Evolutionary conservation across 2,329 filamentous ascomycete genomes (phyloP), one percentile per base, ranked within the genome.

Genomic region (Hymenoscyphus linearis): DNA sequence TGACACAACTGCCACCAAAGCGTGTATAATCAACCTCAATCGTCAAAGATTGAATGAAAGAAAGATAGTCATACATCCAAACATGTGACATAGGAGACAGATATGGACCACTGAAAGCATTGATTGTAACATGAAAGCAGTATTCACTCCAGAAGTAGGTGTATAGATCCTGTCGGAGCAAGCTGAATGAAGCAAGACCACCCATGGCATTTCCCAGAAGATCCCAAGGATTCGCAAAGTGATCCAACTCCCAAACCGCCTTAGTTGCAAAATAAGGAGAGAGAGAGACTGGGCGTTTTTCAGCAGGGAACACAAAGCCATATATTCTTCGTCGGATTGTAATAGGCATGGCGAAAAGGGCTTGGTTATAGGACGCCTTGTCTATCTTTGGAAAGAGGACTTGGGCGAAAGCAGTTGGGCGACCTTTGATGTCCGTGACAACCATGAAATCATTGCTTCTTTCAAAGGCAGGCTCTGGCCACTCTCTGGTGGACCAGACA

Each of bases 111-210:
- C 61, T 68, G 50, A 72, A 70, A 27, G 62, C 58, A 35, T 54
- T 68, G 0, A 71, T 52, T 0, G 72, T 72, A 55, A 72, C 62
- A 55, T 73, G 71, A 50, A 74, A 74, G 9, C 65, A 59, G 57
- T 69, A 71, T 36, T 69, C 55, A 4, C 68, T 67, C 68, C 69
- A 73, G 59, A 73, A 73, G 36, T 68, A 73, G n/a, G 61, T 65
- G 66, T 73, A 59, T 26, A 72, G 22, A n/a, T 73, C 71, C 16
- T 65, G 22, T 1, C 71, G 66, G 36, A 73, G 58, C 0, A 54
- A 52, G 12, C 36, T 54, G 26, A 62, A 71, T 14, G 66, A 57
- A 9, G 54, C 55, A 2, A 73, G 25, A 2, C 57, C 68, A 6
- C 69, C 70, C 14, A 27, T 53, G 14, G 72, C 65, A 18, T 58